These are phyloP conservation scores for Guillardia theta DNA, from an alignment of 78 protist species.

Conservation along the genomic window DNA sequence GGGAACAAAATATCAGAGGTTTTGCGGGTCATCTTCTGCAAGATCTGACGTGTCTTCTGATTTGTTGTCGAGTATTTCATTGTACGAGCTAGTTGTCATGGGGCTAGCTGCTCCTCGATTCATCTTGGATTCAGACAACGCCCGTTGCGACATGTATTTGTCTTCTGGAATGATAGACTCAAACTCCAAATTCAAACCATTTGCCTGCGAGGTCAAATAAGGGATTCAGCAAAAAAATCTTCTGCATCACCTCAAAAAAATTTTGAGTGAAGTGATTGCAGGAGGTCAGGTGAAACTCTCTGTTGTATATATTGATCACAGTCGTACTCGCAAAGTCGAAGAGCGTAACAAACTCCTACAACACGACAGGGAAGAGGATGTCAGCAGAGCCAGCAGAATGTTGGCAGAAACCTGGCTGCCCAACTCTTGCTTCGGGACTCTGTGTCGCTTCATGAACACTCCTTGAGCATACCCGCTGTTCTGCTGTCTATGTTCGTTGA, in stretches of 20 bases:
- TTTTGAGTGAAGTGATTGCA: conserved; percentile 61
- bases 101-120: too few relatives aligned
- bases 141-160: neutral
- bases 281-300: conserved; percentile 36
- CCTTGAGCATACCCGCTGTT: conserved; percentile 71
- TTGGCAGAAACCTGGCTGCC: neutral
- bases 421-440: conserved; percentile 27
- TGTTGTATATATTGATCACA: conserved; percentile 47
- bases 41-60: too few relatives aligned
- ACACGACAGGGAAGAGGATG: too few relatives aligned
- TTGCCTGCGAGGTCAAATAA: neutral
- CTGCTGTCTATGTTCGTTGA: conserved; percentile 44
- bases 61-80: neutral
- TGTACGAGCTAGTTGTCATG: too few relatives aligned
- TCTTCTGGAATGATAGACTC: neutral
- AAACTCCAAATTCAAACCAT: neutral
- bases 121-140: neutral
- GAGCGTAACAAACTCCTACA: neutral
- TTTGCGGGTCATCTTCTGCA: too few relatives aligned
- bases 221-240: neutral
- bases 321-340: neutral
- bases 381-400: neutral
- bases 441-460: conserved; percentile 55
- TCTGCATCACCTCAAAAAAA: neutral
- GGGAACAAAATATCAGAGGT: too few relatives aligned